These are phyloP conservation scores for Peziza echinospora DNA, from an alignment of 495 filamentous ascomycete species.

Conservation along the genomic window DNA sequence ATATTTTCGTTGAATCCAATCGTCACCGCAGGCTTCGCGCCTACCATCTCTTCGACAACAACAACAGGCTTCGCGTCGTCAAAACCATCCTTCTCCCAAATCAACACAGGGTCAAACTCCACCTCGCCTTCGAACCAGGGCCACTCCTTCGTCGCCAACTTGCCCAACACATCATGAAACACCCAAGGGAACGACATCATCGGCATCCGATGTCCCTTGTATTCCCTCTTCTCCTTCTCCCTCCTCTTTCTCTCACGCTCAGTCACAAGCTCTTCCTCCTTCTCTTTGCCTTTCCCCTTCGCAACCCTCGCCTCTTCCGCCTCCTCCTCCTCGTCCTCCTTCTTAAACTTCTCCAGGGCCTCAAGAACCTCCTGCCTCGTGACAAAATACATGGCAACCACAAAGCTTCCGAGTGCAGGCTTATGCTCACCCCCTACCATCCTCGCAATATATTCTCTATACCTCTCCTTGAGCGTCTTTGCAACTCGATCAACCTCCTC, in stretches of 20 bases:
- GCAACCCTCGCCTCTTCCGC: slow-evolving; percentile 15
- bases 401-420: slow-evolving; percentile 40
- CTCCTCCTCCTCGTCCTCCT: slow-evolving; percentile 18
- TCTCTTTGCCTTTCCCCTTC: neutral
- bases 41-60: neutral
- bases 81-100: neutral
- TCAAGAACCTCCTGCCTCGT: slow-evolving; percentile 46
- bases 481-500: slow-evolving; percentile 57
- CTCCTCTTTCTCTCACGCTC: neutral
- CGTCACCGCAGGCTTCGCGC: too few relatives aligned
- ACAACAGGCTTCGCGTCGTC: slow-evolving; percentile 1
- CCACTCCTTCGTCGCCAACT: too few relatives aligned
- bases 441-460: slow-evolving; percentile 39
- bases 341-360: slow-evolving; percentile 28
- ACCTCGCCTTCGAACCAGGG: too few relatives aligned
- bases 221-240: slow-evolving; percentile 5
- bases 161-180: slow-evolving; percentile 49
- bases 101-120: slow-evolving; percentile 2
- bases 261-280: neutral
- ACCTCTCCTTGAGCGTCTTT: slow-evolving; percentile 38
- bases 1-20: too few relatives aligned
- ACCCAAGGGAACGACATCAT: slow-evolving; percentile 91
- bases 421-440: slow-evolving; percentile 40
- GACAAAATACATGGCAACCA: slow-evolving; percentile 69
- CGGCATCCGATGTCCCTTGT: slow-evolving; percentile 38